These are phyloP conservation scores for Xylaria sp. DNA, from an alignment of 2,329 filamentous ascomycete genomes.

Conservation along the genomic window DNA sequence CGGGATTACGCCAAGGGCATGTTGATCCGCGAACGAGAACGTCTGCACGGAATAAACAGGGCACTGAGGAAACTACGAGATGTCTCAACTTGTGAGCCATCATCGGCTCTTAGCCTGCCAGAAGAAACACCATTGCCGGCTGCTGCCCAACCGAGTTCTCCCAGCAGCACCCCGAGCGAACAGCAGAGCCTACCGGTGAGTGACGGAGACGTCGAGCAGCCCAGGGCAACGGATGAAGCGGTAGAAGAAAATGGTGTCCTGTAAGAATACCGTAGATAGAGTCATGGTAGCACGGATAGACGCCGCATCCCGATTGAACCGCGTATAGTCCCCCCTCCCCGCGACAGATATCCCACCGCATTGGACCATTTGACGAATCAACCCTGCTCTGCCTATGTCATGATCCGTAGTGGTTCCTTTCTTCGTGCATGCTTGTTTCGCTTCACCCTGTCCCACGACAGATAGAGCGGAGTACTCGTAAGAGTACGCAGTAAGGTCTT, in stretches of 20 bases:
- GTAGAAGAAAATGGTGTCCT: constrained; percentile 19
- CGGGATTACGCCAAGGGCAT: constrained; percentile 70
- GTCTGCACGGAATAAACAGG: constrained; percentile 73
- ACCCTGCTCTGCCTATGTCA: too few relatives aligned
- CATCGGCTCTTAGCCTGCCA: background rate
- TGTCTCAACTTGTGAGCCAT: constrained; percentile 16
- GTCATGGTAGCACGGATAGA: constrained; percentile 7
- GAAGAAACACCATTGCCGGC: background rate
- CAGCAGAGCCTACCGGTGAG: background rate
- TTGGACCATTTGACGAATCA: too few relatives aligned
- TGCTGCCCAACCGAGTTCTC: background rate
- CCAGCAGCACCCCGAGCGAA: background rate
- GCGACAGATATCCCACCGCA: too few relatives aligned
- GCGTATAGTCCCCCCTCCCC: background rate
- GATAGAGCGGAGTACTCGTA: too few relatives aligned
- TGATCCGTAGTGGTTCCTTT: constrained; percentile 2
- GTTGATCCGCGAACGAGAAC: constrained; percentile 72
- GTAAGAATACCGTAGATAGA: constrained; percentile 11
- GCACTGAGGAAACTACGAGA: constrained; percentile 61
- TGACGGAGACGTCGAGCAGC: constrained; percentile 17
- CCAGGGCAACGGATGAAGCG: constrained; percentile 21
- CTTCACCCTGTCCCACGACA: background rate
- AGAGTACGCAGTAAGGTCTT: too few relatives aligned
- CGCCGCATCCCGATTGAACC: background rate
- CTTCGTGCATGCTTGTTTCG: background rate